Evolutionary conservation across 345 rosid genomes (phyloP), one percentile per base, ranked within the genome.

Genomic region (Gossypium longicalyx): DNA sequence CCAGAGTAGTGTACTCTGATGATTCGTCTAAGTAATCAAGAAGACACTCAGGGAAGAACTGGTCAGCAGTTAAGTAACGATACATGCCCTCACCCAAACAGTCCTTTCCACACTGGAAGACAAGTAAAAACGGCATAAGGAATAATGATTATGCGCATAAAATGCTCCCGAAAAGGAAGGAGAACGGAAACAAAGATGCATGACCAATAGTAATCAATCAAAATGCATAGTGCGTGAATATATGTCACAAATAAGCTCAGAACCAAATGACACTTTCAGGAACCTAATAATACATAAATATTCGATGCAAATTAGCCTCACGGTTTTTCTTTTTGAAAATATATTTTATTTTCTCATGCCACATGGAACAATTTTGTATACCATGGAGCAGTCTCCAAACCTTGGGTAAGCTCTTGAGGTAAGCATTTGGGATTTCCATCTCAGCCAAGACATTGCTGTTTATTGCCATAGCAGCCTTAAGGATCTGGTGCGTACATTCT

Each of bases 381-480:
- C 11, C n/a, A 10, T 64, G 45, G 22, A 48, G 53, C 12, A 19
- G 69, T 61, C 52, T 54, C 11, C 22, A 70, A 85, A 91, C 99
- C 97, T 93, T 96, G 29, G 98, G 97, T 81, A 96, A 83, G 48
- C 90, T 83, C 66, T 91, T 93, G 84, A 91, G 79, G 82, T 93
- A 96, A 43, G 94, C 90, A 72, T 70, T 62, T 4, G 99, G 99
- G 51, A 96, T 87, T 80, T 91, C 98, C 99, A 91, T 96, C 74
- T 96, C 98, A 5, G 88, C 87, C 56, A 95, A 90, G 58, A 95
- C 94, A 61, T 89, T 88, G 23, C 88, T 89, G 81, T 95, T 95
- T 76, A 95, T 95, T 2, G 97, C 98, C 97, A 93, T 86, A n/a
- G 98, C 94, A 22, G 99, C 99, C 83, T 93, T 95, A 59, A 93